phyloP scores from a whole-genome alignment of 2,329 filamentous ascomycete species.

The Colletotrichum sp. region DNA sequence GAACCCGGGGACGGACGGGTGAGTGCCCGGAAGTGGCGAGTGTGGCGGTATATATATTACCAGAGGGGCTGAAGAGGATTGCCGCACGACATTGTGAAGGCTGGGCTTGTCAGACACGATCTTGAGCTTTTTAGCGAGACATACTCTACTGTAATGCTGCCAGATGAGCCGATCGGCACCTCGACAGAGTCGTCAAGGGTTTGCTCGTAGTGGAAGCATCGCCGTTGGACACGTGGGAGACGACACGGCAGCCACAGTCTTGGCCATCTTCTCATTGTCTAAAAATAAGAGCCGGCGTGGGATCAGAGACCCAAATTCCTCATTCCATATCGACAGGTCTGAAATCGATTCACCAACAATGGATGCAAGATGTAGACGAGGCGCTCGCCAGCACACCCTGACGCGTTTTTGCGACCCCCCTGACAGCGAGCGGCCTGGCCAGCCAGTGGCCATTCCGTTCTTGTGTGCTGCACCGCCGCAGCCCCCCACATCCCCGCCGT shows the following conservation, averaged over 20 bases:
- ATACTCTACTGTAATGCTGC: slow-evolving; percentile 56
- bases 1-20: slow-evolving; percentile 42
- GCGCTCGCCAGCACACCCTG: background rate
- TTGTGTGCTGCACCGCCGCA: background rate
- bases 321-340: background rate
- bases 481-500: background rate
- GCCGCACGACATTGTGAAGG: slow-evolving; percentile 50
- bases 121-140: slow-evolving; percentile 21
- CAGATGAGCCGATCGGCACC: slow-evolving; percentile 54
- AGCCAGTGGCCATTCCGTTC: background rate
- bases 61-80: slow-evolving; percentile 46
- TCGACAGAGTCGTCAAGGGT: slow-evolving; percentile 41
- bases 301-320: background rate
- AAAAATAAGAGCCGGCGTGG: background rate
- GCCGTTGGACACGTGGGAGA: background rate
- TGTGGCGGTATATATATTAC: slow-evolving; percentile 62
- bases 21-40: slow-evolving; percentile 33
- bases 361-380: background rate
- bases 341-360: background rate
- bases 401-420: background rate
- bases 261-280: slow-evolving; percentile 21
- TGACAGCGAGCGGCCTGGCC: background rate
- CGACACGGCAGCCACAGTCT: slow-evolving; percentile 8
- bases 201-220: slow-evolving; percentile 17
- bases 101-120: slow-evolving; percentile 36